A percentile compares a stretch with the other conserved stretches of the same genome.
These are phyloP conservation scores for Fomitopsis betulina DNA, from an alignment of 1,284 basidiomycete species.

Conservation along the genomic window DNA sequence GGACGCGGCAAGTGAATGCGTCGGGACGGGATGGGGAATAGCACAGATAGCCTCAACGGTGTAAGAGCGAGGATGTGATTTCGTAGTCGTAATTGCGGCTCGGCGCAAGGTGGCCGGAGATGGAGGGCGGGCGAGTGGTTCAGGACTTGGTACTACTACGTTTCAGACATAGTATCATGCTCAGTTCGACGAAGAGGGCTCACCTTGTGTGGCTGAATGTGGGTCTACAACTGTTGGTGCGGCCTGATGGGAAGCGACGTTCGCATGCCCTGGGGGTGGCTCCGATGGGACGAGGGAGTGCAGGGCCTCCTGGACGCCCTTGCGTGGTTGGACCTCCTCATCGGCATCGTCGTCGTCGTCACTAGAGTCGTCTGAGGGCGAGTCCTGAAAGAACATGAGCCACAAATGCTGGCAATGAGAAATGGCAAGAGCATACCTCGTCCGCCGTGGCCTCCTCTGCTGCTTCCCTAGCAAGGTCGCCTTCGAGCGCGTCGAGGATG, in stretches of 20 bases:
- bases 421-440: slow-evolving; percentile 18
- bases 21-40: slow-evolving; percentile 84
- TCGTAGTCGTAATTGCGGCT: slow-evolving; percentile 25
- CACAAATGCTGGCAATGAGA: not conserved
- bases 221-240: not conserved
- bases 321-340: slow-evolving; percentile 14
- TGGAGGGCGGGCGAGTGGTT: slow-evolving; percentile 46
- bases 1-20: slow-evolving; percentile 82
- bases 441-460: slow-evolving; percentile 35
- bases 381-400: slow-evolving; percentile 34
- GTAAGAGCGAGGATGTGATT: slow-evolving; percentile 49
- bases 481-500: slow-evolving; percentile 44
- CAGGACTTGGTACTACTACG: slow-evolving; percentile 24
- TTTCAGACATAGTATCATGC: not conserved
- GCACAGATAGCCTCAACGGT: slow-evolving; percentile 93
- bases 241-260: not conserved
- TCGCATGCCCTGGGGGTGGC: slow-evolving; percentile 1
- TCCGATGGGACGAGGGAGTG: slow-evolving; percentile 11
- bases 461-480: slow-evolving; percentile 48
- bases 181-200: not conserved
- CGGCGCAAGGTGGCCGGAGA: slow-evolving; percentile 57
- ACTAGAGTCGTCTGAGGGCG: slow-evolving; percentile 54
- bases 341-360: slow-evolving; percentile 39
- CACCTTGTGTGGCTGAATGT: not conserved
- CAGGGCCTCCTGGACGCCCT: slow-evolving; percentile 15